Evolutionary conservation across 1,284 basidiomycete species (phyloP), one percentile per base, ranked within the genome.

Genomic region (Dichomitus squalens): DNA sequence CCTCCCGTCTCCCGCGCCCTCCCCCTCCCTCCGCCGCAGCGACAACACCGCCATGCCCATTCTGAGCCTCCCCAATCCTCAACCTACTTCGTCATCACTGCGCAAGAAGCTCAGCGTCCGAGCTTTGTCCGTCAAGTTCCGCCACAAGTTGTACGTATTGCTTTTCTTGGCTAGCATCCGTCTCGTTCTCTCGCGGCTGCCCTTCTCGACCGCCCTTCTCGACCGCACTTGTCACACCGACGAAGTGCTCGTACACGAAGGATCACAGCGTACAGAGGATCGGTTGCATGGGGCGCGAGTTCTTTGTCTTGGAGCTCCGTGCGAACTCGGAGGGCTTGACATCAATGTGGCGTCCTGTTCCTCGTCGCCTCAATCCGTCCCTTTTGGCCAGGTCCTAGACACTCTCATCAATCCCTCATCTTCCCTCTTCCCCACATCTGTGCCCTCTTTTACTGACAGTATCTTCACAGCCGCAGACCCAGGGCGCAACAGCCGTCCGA

Each of bases 131-230:
- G 53, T 52, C 47, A 55, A 53, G 48, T 58, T 63, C 25, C 61
- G 61, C 12, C 53, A 55, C 38, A 63, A 59, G 39, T 55, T 63
- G 61, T 63, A 31, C 55, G 58, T 52, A n/a, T 57, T 27, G 25
- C 3, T 48, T 49, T 35, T 35, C 18, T 23, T 25, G 14, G 18
- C 33, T 20, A 36, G 11, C 7, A 25, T 41, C 47, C 31, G 7
- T 29, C 35, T 35, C 29, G 3, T 23, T 33, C 18, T 20, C 7
- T 20, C 23, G n/a, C 11, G 16, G 31, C 40, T 27, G 5, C 21
- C 23, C 35, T 14, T 18, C 31, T 16, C 40, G 16, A 14, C 36
- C 9, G 7, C 31, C 3, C 21, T 25, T 3, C 23, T 18, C 8
- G 1, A 4, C 25, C n/a, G 18, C 16, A 6, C 3, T 14, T 23